Evolutionary conservation across 2,329 filamentous ascomycete genomes (phyloP).

Genomic region (Clonostachys rosea): DNA sequence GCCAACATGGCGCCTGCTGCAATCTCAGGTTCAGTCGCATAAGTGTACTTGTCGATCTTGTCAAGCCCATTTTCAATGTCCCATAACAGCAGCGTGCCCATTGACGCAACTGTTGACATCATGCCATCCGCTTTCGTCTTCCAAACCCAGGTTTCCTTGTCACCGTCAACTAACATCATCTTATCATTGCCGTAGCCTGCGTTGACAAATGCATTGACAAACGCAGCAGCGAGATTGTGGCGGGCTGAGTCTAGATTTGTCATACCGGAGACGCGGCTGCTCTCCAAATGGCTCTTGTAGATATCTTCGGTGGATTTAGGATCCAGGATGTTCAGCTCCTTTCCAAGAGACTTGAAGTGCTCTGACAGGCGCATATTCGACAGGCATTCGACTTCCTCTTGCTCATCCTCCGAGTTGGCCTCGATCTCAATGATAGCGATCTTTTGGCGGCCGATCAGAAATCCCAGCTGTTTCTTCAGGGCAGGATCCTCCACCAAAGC

Average conservation of each 20-base stretch:
- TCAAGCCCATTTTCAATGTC: constrained; percentile 89
- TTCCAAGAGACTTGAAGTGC: constrained; percentile 89
- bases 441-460: constrained; percentile 86
- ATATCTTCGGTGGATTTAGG: constrained; percentile 98
- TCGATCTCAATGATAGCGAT: constrained; percentile 68
- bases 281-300: constrained; percentile 98
- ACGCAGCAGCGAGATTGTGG: constrained; percentile 92
- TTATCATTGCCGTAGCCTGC: constrained; percentile 94
- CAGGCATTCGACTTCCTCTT: constrained; percentile 75
- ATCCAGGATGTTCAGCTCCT: constrained; percentile 94
- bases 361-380: constrained; percentile 85
- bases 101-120: constrained; percentile 90
- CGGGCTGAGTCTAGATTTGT: constrained; percentile 94
- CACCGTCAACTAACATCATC: constrained; percentile 89
- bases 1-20: constrained; percentile 89
- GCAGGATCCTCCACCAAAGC: constrained; percentile 74
- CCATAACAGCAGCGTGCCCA: constrained; percentile 89
- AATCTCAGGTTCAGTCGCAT: constrained; percentile 73
- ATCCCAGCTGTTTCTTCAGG: constrained; percentile 89
- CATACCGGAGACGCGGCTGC: constrained; percentile 84
- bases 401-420: constrained; percentile 61
- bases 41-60: constrained; percentile 92
- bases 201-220: constrained; percentile 96
- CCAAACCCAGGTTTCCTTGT: constrained; percentile 95
- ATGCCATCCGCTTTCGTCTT: constrained; percentile 99